Conservation (phyloP, 108 stramenopile species). For the Epipyxis sp. region DNA sequence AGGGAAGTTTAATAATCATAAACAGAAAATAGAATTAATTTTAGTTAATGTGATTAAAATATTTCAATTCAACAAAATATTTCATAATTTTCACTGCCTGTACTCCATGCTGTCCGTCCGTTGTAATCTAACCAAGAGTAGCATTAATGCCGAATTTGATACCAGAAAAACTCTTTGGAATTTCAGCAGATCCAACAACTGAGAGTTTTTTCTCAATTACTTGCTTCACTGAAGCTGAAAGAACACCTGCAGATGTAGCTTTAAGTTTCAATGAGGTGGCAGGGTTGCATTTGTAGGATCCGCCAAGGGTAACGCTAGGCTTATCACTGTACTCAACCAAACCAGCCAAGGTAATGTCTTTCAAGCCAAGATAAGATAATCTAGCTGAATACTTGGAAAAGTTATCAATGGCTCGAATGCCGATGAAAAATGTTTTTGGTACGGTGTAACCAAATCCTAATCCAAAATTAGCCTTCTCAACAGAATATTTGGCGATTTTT, state of each 20-base stretch:
- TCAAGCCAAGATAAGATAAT: neutral
- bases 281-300: conserved; percentile 25
- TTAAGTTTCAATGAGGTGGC: conserved; percentile 19
- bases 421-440: neutral
- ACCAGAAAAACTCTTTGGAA: neutral
- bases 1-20: too few relatives aligned
- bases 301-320: neutral
- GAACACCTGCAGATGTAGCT: conserved; percentile 9
- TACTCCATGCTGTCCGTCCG: too few relatives aligned
- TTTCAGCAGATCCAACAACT: conserved; percentile 16
- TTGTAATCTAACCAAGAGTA: conserved; percentile 30
- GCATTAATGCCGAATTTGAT: conserved; percentile 22
- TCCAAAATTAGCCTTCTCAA: neutral
- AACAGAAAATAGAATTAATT: too few relatives aligned
- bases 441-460: conserved; percentile 17
- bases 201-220: neutral
- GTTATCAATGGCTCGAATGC: neutral
- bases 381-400: conserved; percentile 5
- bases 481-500: neutral
- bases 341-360: conserved; percentile 5
- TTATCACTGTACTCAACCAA: neutral
- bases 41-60: too few relatives aligned
- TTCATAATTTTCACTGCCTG: too few relatives aligned
- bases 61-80: too few relatives aligned
- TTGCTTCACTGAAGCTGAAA: conserved; percentile 30